These are phyloP conservation scores for Pythium grandisporangium DNA, from an alignment of 352 stramenopile species.

Conservation along the genomic window DNA sequence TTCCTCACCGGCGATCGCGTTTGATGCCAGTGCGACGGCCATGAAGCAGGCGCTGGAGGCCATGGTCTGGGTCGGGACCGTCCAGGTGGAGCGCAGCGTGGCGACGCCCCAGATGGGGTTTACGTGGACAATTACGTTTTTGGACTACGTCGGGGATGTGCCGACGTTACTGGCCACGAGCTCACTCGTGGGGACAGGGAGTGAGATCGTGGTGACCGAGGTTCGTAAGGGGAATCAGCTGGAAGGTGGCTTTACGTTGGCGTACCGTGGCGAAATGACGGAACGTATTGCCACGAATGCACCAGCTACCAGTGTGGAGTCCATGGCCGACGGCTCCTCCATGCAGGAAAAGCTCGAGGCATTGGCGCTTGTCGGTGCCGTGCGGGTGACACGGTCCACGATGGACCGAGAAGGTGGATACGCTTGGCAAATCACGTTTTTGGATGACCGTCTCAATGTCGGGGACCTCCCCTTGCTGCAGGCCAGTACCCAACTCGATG, in stretches of 20 bases:
- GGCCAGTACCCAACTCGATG: conserved; percentile 19
- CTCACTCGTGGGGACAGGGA: conserved; percentile 51
- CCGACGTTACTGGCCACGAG: conserved; percentile 46
- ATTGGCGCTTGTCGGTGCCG: conserved; percentile 32
- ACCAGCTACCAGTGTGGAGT: conserved; percentile 17
- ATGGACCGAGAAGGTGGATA: conserved; percentile 50
- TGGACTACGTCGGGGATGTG: conserved; percentile 63
- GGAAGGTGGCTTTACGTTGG: conserved; percentile 47
- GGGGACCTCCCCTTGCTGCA: conserved; percentile 44
- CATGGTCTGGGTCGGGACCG: conserved; percentile 48
- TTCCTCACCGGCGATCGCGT: conserved; percentile 42
- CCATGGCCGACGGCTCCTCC: conserved; percentile 39
- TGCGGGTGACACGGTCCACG: conserved; percentile 27
- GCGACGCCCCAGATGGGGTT: conserved; percentile 55
- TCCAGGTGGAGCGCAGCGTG: conserved; percentile 39
- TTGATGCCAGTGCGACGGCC: conserved; percentile 30
- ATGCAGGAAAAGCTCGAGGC: conserved; percentile 69
- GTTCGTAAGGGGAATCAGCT: conserved; percentile 65
- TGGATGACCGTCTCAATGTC: conserved; percentile 57
- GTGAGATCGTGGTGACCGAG: conserved; percentile 42
- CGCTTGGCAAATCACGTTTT: conserved; percentile 61
- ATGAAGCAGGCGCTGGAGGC: conserved; percentile 44
- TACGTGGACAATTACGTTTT: conserved; percentile 67
- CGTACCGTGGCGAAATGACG: conserved; percentile 30
- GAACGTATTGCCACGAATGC: conserved; percentile 42